phyloP scores from a whole-genome alignment of 257 asterid species.

The Nyctanthes arbortristis region DNA sequence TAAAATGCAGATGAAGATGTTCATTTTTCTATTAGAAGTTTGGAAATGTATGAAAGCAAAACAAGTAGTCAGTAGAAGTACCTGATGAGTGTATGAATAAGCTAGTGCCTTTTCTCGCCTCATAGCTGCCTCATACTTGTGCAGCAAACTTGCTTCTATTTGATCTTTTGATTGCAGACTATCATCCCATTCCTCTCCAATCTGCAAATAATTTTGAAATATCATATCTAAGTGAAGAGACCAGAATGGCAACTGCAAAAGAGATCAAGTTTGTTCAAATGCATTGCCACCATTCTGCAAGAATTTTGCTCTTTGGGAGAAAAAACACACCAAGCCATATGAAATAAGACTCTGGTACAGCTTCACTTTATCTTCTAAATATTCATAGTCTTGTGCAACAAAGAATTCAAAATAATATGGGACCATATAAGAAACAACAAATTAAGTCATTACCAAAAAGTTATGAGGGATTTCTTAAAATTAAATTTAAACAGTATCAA shows the following conservation, averaged over 20 bases:
- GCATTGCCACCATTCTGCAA: not conserved
- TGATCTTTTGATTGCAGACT: slow-evolving; percentile 80
- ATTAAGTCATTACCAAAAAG: not conserved
- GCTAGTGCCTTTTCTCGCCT: slow-evolving; percentile 96
- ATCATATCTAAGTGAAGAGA: slow-evolving; percentile 13
- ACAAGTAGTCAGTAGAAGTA: slow-evolving; percentile 31
- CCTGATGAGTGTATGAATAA: slow-evolving; percentile 95
- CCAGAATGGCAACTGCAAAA: slow-evolving; percentile 13
- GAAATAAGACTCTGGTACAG: not conserved
- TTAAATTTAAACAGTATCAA: slow-evolving; percentile 9
- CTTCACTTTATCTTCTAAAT: not conserved
- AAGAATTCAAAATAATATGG: not conserved
- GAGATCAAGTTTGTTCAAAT: slow-evolving; percentile 3
- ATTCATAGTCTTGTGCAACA: not conserved
- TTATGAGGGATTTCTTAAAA: not conserved
- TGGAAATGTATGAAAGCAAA: not conserved
- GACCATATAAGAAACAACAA: not conserved
- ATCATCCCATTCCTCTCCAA: slow-evolving; percentile 93
- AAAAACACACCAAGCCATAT: not conserved
- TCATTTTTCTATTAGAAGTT: not conserved
- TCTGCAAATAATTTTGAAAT: slow-evolving; percentile 43
- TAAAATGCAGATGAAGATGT: too few relatives aligned
- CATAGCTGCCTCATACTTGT: slow-evolving; percentile 83
- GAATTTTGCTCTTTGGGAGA: not conserved
- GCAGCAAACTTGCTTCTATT: slow-evolving; percentile 72